Base-by-base conservation (phyloP, 2,329 filamentous ascomycete species). In the Trichoderma koningii region DNA sequence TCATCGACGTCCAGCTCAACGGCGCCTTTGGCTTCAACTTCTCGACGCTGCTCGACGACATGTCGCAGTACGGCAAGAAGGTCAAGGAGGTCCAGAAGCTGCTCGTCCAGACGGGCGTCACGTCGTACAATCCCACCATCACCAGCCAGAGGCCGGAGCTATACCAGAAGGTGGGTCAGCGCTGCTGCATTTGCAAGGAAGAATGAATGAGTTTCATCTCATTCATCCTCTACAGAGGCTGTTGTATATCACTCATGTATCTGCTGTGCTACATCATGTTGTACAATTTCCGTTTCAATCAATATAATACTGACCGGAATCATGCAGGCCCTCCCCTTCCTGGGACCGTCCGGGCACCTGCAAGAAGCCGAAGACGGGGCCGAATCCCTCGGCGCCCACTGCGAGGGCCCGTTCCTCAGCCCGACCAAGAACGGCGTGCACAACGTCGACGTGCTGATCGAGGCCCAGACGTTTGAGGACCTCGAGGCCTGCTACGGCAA, bases 1-100 rank as follows among this genome's bases (percentile, higher is more conserved):
- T 97, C 73, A 95, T 97, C 71, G 93, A 97, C 70, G 89, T 90
- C 60, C 93, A 97, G 77, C 87, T 97, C 70, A 97, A 97, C 73
- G 93, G 93, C 55, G 93, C 91, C 10, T 94, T 93, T 72, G 93
- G 93, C 64, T 96, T 97, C 81, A 94, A 97, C 80, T 97, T 96
- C 76, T 95, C 92, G 3, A 87, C 87, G 1, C 82, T 92, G 10
- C 86, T 90, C n/a, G 83, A 88, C 17, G 86, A 89, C 71, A 86
- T 85, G 77, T 78, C 82, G 34, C 82, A 84, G 59, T 97, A 96
- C 72, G 85, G 85, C 65, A 89, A 91, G 75, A 87, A 86, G n/a
- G 79, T 97, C 56, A 82, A 82, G 68, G 81, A 87, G 65, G 82
- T 94, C 67, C 95, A 95, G 76, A 85, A 81, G 69, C 82, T 85